These are phyloP conservation scores for Salvia miltiorrhiza DNA, from an alignment of 257 asterid genomes.

Conservation along the genomic window DNA sequence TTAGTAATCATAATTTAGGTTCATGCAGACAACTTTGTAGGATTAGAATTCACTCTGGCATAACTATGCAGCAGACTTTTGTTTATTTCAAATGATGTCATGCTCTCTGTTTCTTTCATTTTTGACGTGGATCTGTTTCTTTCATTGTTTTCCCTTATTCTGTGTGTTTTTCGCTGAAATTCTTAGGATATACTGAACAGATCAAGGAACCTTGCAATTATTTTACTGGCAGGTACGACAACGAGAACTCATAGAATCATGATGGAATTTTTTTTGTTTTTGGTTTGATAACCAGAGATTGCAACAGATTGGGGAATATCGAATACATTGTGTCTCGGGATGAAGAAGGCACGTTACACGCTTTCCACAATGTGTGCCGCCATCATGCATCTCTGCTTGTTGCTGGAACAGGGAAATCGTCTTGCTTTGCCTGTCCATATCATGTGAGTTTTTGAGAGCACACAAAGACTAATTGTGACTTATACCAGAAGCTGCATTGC, in stretches of 20 bases:
- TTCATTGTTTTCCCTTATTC: not conserved
- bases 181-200: constrained; percentile 63
- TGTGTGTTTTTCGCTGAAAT: not conserved
- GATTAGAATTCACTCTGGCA: not conserved
- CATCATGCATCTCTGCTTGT: constrained; percentile 88
- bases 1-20: not conserved
- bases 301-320: constrained; percentile 69
- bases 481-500: not conserved
- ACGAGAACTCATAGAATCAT: not conserved
- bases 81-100: not conserved
- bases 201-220: constrained; percentile 57
- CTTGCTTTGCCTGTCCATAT: constrained; percentile 90
- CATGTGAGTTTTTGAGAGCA: constrained; percentile 60
- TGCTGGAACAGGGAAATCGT: constrained; percentile 58
- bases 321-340: constrained; percentile 79
- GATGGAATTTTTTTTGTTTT: not conserved
- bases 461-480: not conserved
- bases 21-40: not conserved
- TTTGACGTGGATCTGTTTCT: not conserved
- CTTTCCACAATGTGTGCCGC: constrained; percentile 91
- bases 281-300: constrained; percentile 2
- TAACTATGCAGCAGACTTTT: not conserved
- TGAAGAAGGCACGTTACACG: constrained; percentile 52
- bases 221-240: constrained; percentile 78
- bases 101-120: not conserved